These are phyloP conservation scores for Tolypocladium album DNA, from an alignment of 2,329 filamentous ascomycete genomes.

Conservation along the genomic window DNA sequence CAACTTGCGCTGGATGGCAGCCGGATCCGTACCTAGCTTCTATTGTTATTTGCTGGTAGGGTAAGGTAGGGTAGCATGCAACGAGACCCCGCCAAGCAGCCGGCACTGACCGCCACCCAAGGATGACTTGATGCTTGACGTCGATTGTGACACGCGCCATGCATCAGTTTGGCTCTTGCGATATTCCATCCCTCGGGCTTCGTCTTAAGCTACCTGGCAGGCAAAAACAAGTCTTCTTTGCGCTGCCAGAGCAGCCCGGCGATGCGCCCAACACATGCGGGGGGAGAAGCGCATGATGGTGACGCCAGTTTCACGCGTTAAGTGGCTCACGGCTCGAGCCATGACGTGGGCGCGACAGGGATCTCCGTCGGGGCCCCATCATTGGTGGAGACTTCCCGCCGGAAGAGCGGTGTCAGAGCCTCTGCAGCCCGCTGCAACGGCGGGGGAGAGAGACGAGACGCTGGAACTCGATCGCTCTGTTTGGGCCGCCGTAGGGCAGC, in stretches of 20 bases:
- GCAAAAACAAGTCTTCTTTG: neutral
- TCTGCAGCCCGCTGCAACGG: neutral
- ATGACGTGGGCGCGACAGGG: neutral
- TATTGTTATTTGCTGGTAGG: neutral
- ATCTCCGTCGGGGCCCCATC: neutral
- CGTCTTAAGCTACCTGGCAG: neutral
- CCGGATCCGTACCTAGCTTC: neutral
- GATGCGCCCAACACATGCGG: neutral
- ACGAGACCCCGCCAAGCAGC: neutral
- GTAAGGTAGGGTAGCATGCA: neutral
- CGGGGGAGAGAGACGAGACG: neutral
- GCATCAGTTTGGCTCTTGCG: neutral
- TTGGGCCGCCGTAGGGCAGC: neutral
- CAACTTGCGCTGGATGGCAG: no score
- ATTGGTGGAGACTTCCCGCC: neutral
- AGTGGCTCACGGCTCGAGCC: slow-evolving; percentile 1
- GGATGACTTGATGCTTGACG: neutral
- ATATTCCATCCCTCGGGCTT: neutral
- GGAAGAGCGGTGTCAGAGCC: neutral
- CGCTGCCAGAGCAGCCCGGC: neutral
- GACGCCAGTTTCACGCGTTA: slow-evolving; percentile 3
- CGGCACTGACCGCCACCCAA: neutral
- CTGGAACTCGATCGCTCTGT: neutral
- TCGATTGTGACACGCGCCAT: neutral
- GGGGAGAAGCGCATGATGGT: neutral